Evolutionary conservation across 768 basidiomycete genomes (phyloP), one percentile per base, ranked within the genome.

Genomic region (Russula sp.): DNA sequence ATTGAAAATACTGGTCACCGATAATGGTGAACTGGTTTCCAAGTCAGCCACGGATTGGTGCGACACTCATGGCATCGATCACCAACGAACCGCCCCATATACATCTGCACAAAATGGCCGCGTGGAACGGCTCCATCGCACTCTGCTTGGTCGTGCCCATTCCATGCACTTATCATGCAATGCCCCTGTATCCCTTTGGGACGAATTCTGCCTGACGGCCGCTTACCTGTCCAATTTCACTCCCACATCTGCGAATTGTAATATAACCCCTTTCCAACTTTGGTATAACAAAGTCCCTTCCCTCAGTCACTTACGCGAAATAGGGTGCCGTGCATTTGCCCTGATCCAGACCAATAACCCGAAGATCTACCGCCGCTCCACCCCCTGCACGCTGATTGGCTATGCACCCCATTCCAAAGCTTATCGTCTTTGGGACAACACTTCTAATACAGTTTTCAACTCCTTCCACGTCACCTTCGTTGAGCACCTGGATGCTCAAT

Each of bases 11-110:
- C 18, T 46, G 1, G 7, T 20, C 3, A 52, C 58, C 10, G 25
- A 59, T 29, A 41, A 52, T 13, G 58, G 58, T 14, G 49, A 59
- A 11, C 49, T 59, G 0, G 14, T 46, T 8, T 59, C 58, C 4
- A 0, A 16, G 0, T 2, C 8, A 1, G n/a, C 29, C 2, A 10
- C n/a, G n/a, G n/a, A n/a, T n/a, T 7, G 1, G 14, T 22, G 1
- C 52, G 58, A 49, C 52, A 49, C n/a, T 2, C 4, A 51, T 2
- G 39, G 49, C 9, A 52, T 51, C 10, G 18, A 14, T 5, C 58
- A 59, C 7, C 41, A 32, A 3, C 2, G 10, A 14, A 59, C 58
- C 0, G 36, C 58, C 6, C 58, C 58, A 1, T 42, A 59, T 29
- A 59, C 49, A 2, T 59, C 58, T 1, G 14, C 35, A 1, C 58